phyloP scores from a whole-genome alignment of 1,139 yeast species.

The Yamadazyma epiphylla region DNA sequence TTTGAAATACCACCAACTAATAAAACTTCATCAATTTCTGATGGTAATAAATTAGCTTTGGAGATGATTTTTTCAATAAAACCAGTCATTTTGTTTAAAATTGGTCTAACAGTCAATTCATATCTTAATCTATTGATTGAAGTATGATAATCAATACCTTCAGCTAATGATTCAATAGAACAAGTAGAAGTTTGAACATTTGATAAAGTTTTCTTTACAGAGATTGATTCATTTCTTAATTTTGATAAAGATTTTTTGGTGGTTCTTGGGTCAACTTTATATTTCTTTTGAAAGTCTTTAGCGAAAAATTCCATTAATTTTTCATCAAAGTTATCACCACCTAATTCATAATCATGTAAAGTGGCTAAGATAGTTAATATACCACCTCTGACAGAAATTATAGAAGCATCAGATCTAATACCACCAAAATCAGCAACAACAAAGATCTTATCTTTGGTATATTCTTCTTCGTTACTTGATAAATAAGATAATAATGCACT shows the following conservation, averaged over 20 bases:
- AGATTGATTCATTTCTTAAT: slow-evolving; percentile 77
- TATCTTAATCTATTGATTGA: slow-evolving; percentile 91
- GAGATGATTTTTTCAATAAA: slow-evolving; percentile 72
- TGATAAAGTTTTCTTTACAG: slow-evolving; percentile 87
- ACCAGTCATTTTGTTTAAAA: slow-evolving; percentile 67
- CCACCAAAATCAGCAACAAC: slow-evolving; percentile 98
- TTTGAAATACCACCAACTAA: slow-evolving; percentile 93
- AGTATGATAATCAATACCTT: slow-evolving; percentile 91
- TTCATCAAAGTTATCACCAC: slow-evolving; percentile 84
- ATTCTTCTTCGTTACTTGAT: slow-evolving; percentile 49
- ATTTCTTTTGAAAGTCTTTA: slow-evolving; percentile 90
- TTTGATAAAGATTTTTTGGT: slow-evolving; percentile 87
- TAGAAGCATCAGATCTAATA: slow-evolving; percentile 93
- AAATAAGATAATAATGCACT: slow-evolving; percentile 86
- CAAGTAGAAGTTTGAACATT: slow-evolving; percentile 87
- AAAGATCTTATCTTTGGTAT: slow-evolving; percentile 69
- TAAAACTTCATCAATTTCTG: slow-evolving; percentile 87
- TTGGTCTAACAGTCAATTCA: slow-evolving; percentile 82
- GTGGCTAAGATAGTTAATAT: slow-evolving; percentile 86
- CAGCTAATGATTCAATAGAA: slow-evolving; percentile 92
- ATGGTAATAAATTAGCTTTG: slow-evolving; percentile 80
- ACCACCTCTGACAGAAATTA: slow-evolving; percentile 90
- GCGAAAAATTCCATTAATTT: slow-evolving; percentile 82
- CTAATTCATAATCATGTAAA: slow-evolving; percentile 75
- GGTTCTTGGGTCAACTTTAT: slow-evolving; percentile 73